Percentiles rank a stretch among this genome's conserved stretches.
phyloP scores from a whole-genome alignment of 257 asterid species.

The Solanum sitiens region DNA sequence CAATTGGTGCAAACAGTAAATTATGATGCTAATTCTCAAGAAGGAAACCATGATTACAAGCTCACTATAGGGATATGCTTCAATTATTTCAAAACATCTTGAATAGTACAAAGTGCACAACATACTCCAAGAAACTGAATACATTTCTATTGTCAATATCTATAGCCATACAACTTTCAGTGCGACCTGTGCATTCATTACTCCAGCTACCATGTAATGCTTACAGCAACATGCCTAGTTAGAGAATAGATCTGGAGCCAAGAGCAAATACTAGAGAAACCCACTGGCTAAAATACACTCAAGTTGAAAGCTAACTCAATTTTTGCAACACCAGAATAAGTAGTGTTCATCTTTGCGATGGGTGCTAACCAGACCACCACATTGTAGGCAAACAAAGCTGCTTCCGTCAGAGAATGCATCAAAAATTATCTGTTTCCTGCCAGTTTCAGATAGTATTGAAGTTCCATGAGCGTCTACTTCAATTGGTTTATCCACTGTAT shows the following conservation, averaged over 20 bases:
- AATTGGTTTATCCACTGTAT: conserved; percentile 10
- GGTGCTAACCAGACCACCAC: conserved; percentile 90
- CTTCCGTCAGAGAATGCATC: conserved; percentile 92
- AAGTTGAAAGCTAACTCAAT: conserved; percentile 17
- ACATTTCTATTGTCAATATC: background rate
- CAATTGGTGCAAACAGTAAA: background rate
- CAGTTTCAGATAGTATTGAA: conserved; percentile 77
- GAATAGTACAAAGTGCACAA: background rate
- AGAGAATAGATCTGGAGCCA: background rate
- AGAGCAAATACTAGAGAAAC: background rate
- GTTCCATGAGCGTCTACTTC: conserved; percentile 42
- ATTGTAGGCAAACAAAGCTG: conserved; percentile 81
- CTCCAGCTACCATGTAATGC: background rate
- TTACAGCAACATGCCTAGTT: background rate
- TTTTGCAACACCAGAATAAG: conserved; percentile 75
- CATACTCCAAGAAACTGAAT: background rate
- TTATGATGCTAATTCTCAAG: background rate
- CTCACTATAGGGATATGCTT: background rate
- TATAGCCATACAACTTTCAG: background rate
- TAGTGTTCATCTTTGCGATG: conserved; percentile 77
- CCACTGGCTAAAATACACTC: background rate
- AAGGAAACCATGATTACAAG: background rate
- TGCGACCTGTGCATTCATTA: background rate
- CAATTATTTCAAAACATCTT: background rate
- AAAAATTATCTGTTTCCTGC: conserved; percentile 60